phyloP scores from a whole-genome alignment of 1,139 yeast genomes.

The Pichia sp. region DNA sequence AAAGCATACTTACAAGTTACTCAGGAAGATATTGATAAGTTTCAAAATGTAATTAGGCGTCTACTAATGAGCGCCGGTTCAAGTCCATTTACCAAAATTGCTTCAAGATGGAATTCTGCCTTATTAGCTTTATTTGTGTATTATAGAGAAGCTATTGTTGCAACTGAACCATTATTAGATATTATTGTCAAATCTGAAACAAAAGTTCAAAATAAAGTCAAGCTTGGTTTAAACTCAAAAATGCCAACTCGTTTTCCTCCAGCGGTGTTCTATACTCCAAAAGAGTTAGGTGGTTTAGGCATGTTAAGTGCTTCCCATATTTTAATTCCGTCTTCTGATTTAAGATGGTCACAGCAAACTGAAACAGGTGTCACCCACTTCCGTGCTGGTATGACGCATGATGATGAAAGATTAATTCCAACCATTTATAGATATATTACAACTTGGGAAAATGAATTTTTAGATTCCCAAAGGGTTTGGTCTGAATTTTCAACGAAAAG shows the following conservation, averaged over 20 bases:
- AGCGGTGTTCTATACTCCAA: conserved; percentile 96
- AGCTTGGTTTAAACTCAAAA: conserved; percentile 90
- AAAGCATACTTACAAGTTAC: conserved; percentile 83
- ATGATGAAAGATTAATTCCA: conserved; percentile 75
- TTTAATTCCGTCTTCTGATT: conserved; percentile 86
- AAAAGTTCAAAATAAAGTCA: conserved; percentile 87
- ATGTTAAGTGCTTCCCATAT: conserved; percentile 97
- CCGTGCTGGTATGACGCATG: conserved; percentile 86
- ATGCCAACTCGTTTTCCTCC: conserved; percentile 99
- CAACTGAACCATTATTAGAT: conserved; percentile 75
- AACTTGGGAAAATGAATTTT: conserved; percentile 94
- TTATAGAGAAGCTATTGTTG: conserved; percentile 85
- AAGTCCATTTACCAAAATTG: conserved; percentile 89
- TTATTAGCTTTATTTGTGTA: conserved; percentile 80
- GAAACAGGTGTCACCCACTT: conserved; percentile 94
- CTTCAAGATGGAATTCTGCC: conserved; percentile 95
- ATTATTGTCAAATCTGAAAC: conserved; percentile 87
- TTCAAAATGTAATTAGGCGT: conserved; percentile 81
- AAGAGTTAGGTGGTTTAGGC: conserved; percentile 94
- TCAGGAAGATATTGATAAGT: conserved; percentile 68
- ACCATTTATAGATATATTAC: conserved; percentile 88
- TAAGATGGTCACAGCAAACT: conserved; percentile 87
- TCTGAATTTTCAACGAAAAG: conserved; percentile 91
- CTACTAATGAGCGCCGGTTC: conserved; percentile 94
- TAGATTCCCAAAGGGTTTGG: conserved; percentile 96